Evolutionary conservation across 495 filamentous ascomycete genomes (phyloP), one percentile per base, ranked within the genome.

Genomic region (Podospora fimiseda): DNA sequence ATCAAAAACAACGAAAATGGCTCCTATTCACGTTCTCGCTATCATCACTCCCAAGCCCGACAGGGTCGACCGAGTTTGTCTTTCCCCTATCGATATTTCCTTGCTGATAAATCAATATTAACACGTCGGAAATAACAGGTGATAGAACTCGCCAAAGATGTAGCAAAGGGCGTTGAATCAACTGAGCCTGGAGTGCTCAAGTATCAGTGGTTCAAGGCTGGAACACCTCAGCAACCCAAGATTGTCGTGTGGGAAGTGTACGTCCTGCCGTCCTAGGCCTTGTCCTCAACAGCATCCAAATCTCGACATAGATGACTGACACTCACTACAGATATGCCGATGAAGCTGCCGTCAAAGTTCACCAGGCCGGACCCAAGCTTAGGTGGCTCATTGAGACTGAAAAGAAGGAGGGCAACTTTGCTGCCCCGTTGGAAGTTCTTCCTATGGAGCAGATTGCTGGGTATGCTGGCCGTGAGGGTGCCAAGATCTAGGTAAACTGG

Each of bases 181-280:
- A 60, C 52, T 27, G 60, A 63, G 52, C 58, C 60, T 14, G 54
- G 49, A 7, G 48, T 48, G 7, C 13, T 63, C 21, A 52, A 58
- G 44, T 63, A 63, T 52, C 44, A 60, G 18, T 63, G 60, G 57
- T 63, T 60, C 37, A 22, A 23, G 11, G 49, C 44, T n/a, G 23
- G 13, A 3, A 54, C 38, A 11, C 45, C 44, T 21, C 40, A 45
- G 40, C n/a, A 55, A 41, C 60, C 60, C n/a, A 49, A 51, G 16
- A 47, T 63, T 39, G 27, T 58, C 8, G 49, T 63, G 7, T 53
- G 50, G 51, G 60, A 63, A 50, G 20, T 20, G 60, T 63, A 50
- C 19, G 58, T 60, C 15, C 33, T 40, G 5, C 24, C 27, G 27
- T 6, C 16, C 21, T 20, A 6, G 27, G 11, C 27, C 27, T 33